phyloP scores from a whole-genome alignment of 805 yeast genomes.

The Yamadazyma sp. region DNA sequence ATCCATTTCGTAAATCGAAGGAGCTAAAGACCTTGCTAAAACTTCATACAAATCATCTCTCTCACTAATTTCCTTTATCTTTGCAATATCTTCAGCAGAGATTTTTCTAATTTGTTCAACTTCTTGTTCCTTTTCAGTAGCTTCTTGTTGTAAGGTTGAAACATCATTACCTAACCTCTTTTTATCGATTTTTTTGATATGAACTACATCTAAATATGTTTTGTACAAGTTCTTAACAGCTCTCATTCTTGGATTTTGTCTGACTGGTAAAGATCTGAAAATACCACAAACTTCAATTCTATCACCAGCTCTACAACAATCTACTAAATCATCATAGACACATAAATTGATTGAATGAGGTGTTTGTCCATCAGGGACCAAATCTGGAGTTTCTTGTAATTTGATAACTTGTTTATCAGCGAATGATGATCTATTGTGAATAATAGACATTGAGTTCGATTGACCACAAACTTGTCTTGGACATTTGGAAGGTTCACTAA shows the following conservation, averaged over 20 bases:
- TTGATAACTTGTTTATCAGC: constrained; percentile 95
- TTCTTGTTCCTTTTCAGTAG: constrained; percentile 62
- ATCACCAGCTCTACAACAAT: constrained; percentile 94
- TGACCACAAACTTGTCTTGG: constrained; percentile 86
- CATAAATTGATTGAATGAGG: constrained; percentile 94
- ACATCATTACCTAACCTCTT: constrained; percentile 78
- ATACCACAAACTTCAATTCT: constrained; percentile 94
- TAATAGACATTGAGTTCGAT: constrained; percentile 79
- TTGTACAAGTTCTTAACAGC: constrained; percentile 81
- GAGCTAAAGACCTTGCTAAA: constrained; percentile 88
- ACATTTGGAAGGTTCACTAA: constrained; percentile 89
- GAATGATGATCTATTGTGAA: constrained; percentile 89
- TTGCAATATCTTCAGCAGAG: constrained; percentile 63
- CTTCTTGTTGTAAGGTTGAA: constrained; percentile 53
- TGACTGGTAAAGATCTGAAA: constrained; percentile 87
- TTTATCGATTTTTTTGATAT: constrained; percentile 80
- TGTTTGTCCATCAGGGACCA: constrained; percentile 97
- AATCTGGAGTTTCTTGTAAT: constrained; percentile 93
- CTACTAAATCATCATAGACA: constrained; percentile 94
- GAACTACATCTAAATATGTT: constrained; percentile 93
- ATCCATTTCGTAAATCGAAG: constrained; percentile 94
- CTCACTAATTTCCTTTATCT: constrained; percentile 57
- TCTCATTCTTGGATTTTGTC: constrained; percentile 81
- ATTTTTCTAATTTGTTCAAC: constrained; percentile 74
- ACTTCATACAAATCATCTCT: constrained; percentile 83